Evolutionary conservation across 2,329 filamentous ascomycete genomes (phyloP).

Genomic region (Lecanicillium sp.): DNA sequence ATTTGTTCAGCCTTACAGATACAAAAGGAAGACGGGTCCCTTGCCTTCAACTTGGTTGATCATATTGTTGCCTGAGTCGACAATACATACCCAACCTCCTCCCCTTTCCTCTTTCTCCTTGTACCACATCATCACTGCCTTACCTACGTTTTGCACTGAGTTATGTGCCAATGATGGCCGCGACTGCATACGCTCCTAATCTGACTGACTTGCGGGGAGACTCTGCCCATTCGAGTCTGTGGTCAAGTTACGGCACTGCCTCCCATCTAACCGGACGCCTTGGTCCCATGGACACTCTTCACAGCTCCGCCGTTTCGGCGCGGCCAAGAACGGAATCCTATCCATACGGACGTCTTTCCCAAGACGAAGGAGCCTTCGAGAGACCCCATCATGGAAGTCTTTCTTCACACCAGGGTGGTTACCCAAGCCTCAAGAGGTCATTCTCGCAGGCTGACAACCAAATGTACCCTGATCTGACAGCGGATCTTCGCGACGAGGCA

Average conservation of each 20-base stretch:
- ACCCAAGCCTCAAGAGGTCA: slow-evolving; percentile 48
- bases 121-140: too few relatives aligned
- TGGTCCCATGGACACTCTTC: slow-evolving; percentile 39
- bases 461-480: slow-evolving; percentile 53
- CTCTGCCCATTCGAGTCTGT: slow-evolving; percentile 48
- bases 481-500: slow-evolving; percentile 51
- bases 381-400: slow-evolving; percentile 41
- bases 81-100: too few relatives aligned
- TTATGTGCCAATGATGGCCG: slow-evolving; percentile 55
- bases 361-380: slow-evolving; percentile 49
- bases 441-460: slow-evolving; percentile 49
- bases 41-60: too few relatives aligned
- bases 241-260: slow-evolving; percentile 46
- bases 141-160: too few relatives aligned
- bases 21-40: too few relatives aligned
- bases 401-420: slow-evolving; percentile 43
- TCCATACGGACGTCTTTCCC: slow-evolving; percentile 45
- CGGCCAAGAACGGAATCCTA: slow-evolving; percentile 45
- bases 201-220: slow-evolving; percentile 59
- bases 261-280: slow-evolving; percentile 46
- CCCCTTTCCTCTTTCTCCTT: too few relatives aligned
- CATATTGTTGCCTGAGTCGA: too few relatives aligned
- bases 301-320: slow-evolving; percentile 36
- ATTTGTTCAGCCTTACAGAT: slow-evolving; percentile 12
- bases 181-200: slow-evolving; percentile 51